A percentile compares a stretch with the other conserved stretches of the same genome.
Evolutionary conservation across 345 rosid species (phyloP).

Genomic region (Sapria himalayana): DNA sequence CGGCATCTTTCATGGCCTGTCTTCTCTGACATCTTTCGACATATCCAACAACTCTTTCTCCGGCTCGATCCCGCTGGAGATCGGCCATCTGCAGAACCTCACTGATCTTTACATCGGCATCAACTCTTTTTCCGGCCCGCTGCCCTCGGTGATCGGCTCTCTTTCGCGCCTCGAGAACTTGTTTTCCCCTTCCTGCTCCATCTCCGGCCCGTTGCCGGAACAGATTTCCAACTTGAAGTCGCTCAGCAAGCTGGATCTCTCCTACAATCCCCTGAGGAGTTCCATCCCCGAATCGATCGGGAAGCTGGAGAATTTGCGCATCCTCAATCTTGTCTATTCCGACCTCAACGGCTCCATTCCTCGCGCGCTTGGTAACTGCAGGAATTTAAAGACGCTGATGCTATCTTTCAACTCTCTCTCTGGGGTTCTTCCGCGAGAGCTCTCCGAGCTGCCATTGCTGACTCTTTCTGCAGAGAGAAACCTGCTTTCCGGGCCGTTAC

Average conservation of each 20-base stretch:
- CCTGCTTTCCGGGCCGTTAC: constrained; percentile 45
- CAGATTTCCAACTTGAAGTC: constrained; percentile 23
- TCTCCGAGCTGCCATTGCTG: constrained; percentile 32
- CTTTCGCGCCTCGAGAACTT: constrained; percentile 34
- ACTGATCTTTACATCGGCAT: constrained; percentile 49
- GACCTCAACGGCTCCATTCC: constrained; percentile 56
- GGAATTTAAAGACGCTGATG: constrained; percentile 36
- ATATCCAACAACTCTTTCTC: constrained; percentile 52
- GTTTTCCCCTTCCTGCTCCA: constrained; percentile 28
- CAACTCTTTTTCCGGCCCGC: constrained; percentile 40
- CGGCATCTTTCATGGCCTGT: constrained; percentile 21
- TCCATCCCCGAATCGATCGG: constrained; percentile 41
- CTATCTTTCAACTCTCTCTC: constrained; percentile 54
- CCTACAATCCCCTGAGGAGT: constrained; percentile 59
- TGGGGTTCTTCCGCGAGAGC: constrained; percentile 43
- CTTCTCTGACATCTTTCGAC: constrained; percentile 33
- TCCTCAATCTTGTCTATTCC: constrained; percentile 35
- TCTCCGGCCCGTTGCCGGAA: constrained; percentile 61
- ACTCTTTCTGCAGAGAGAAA: constrained; percentile 62
- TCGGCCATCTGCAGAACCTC: constrained; percentile 34
- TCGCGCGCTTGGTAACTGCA: constrained; percentile 45
- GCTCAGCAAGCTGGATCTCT: constrained; percentile 47
- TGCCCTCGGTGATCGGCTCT: constrained; percentile 54
- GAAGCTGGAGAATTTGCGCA: constrained; percentile 22
- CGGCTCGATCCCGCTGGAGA: constrained; percentile 35